Evolutionary conservation across 176 grass and related monocot species (phyloP).

Genomic region (Carex cristatella): DNA sequence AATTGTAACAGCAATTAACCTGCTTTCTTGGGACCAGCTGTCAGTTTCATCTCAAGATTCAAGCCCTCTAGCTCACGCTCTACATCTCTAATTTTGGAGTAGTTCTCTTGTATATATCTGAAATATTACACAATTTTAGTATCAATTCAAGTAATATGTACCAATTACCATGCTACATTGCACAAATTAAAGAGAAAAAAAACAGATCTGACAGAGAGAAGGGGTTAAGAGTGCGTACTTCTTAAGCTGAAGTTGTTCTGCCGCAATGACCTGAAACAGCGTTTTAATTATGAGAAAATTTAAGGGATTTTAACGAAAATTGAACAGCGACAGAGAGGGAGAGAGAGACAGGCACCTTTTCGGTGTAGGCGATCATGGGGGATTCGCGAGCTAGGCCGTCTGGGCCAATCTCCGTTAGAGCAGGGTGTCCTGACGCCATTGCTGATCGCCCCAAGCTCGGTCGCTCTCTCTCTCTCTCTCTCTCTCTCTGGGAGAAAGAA

Average conservation of each 20-base stretch:
- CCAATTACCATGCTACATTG: slow-evolving; percentile 8
- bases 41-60: slow-evolving; percentile 82
- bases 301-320: not conserved
- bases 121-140: not conserved
- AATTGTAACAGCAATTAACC: slow-evolving; percentile 37
- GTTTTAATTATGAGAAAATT: not conserved
- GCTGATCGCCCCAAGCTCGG: not conserved
- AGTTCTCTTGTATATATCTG: slow-evolving; percentile 97
- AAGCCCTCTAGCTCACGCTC: slow-evolving; percentile 83
- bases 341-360: slow-evolving; percentile 48
- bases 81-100: slow-evolving; percentile 94
- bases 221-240: slow-evolving; percentile 42
- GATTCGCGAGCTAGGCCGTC: slow-evolving; percentile 66
- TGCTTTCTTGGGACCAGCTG: slow-evolving; percentile 95
- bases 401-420: slow-evolving; percentile 73
- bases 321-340: not conserved
- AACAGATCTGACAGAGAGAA: slow-evolving; percentile 8
- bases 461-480: not conserved
- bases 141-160: not conserved
- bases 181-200: not conserved
- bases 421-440: slow-evolving; percentile 40
- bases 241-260: slow-evolving; percentile 86
- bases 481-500: not conserved
- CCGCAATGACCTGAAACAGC: slow-evolving; percentile 57
- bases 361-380: slow-evolving; percentile 84